Percentiles rank a stretch among this genome's conserved stretches.
These are phyloP conservation scores for Penicillium sp. DNA, from an alignment of 2,329 filamentous ascomycete species.

Conservation along the genomic window DNA sequence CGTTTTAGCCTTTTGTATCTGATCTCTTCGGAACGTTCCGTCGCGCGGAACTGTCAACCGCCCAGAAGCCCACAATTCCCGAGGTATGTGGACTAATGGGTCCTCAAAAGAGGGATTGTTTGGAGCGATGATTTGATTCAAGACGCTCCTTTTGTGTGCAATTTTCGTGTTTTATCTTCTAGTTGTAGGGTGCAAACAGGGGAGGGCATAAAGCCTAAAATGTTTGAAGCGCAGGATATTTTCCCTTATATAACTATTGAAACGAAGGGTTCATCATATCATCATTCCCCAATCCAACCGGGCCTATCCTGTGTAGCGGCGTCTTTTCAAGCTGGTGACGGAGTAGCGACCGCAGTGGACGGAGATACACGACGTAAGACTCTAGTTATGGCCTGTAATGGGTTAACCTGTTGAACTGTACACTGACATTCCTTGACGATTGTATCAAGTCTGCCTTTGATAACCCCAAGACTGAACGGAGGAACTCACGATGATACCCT, in stretches of 20 bases:
- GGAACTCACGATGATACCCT: neutral
- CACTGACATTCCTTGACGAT: neutral
- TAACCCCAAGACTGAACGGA: too few species aligned
- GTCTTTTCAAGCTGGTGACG: neutral
- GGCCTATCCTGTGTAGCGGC: neutral
- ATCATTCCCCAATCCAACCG: neutral
- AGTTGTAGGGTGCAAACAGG: too few species aligned
- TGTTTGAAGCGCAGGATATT: neutral
- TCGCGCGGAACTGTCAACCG: neutral
- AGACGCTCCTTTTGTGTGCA: neutral
- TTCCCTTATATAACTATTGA: neutral
- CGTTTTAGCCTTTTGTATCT: neutral
- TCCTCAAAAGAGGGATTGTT: neutral
- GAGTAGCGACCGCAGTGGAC: neutral
- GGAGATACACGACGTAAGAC: neutral
- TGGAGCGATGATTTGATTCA: too few species aligned
- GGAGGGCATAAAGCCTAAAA: neutral
- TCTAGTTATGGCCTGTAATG: neutral
- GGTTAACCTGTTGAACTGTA: neutral
- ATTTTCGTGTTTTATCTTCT: neutral
- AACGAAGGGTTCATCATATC: neutral
- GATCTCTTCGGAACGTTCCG: conserved; percentile 1
- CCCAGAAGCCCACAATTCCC: neutral
- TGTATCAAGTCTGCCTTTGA: too few species aligned
- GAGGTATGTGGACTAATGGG: neutral